These are phyloP conservation scores for Vitis cinerea DNA, from an alignment of 164 flowering plant genomes.

Conservation along the genomic window DNA sequence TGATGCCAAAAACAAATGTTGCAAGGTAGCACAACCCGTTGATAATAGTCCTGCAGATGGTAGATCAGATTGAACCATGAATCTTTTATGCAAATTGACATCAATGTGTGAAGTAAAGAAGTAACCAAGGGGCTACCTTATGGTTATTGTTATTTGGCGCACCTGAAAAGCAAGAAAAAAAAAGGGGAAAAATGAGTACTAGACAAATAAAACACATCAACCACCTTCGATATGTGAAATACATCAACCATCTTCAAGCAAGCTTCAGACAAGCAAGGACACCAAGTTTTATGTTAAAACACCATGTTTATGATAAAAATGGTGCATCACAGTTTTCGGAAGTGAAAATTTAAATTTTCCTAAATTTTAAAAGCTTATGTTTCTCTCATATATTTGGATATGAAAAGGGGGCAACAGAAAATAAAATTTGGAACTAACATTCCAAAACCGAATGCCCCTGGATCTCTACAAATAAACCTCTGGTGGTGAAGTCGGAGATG, in stretches of 20 bases:
- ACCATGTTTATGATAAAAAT: neutral
- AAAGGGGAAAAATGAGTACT: neutral
- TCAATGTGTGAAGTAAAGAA: neutral
- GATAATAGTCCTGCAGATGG: slow-evolving; percentile 73
- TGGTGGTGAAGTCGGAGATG: too few species aligned
- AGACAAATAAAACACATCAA: neutral
- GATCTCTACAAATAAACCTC: too few species aligned
- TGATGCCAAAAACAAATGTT: slow-evolving; percentile 84
- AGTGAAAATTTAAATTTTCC: neutral
- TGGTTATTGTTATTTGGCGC: slow-evolving; percentile 88
- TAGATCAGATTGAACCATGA: neutral
- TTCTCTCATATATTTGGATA: too few species aligned
- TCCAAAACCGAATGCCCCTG: too few species aligned
- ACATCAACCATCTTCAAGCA: neutral
- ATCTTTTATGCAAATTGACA: neutral
- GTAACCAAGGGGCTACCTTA: slow-evolving; percentile 49
- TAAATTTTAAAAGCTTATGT: too few species aligned
- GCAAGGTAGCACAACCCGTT: slow-evolving; percentile 96
- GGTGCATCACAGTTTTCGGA: neutral
- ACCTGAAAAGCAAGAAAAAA: slow-evolving; percentile 54
- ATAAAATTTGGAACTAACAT: too few species aligned
- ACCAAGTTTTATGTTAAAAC: too few species aligned
- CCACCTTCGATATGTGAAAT: neutral
- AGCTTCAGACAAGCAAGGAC: too few species aligned
- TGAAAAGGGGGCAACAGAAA: too few species aligned